A percentile compares a stretch with the other conserved stretches of the same genome.
These are phyloP conservation scores for Nothomitra cinnamomea DNA, from an alignment of 2,329 filamentous ascomycete species.

Conservation along the genomic window DNA sequence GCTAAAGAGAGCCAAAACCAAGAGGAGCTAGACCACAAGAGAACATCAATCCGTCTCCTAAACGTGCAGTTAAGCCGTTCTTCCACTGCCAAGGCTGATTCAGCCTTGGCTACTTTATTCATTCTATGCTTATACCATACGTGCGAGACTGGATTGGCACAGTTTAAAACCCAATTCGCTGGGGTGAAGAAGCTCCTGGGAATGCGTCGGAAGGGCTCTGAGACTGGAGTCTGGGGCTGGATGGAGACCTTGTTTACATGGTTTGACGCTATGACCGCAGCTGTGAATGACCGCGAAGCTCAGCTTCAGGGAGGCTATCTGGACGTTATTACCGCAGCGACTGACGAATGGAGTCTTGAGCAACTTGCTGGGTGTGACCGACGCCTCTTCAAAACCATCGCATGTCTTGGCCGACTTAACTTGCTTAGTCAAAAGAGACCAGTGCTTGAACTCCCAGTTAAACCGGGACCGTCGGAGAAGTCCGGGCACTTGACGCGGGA, in stretches of 20 bases:
- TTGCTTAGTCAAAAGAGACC: conserved; percentile 47
- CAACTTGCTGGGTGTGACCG: conserved; percentile 80
- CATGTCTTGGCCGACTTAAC: conserved; percentile 69
- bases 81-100: conserved; percentile 61
- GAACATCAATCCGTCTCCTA: conserved; percentile 64
- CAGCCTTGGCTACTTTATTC: conserved; percentile 71
- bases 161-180: conserved; percentile 84
- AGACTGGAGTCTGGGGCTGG: conserved; percentile 59
- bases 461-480: conserved; percentile 29
- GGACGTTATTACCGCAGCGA: conserved; percentile 40
- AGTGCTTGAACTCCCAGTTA: conserved; percentile 14
- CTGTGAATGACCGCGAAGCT: conserved; percentile 79
- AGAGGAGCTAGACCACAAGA: conserved; percentile 71
- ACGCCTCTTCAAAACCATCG: conserved; percentile 70
- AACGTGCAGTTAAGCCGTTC: conserved; percentile 73
- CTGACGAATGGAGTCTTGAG: conserved; percentile 58
- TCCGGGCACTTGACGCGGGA: conserved; percentile 25
- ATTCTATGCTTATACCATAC: conserved; percentile 85
- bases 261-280: conserved; percentile 84
- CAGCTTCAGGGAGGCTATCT: conserved; percentile 50
- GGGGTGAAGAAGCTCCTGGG: conserved; percentile 81
- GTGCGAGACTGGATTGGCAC: conserved; percentile 81
- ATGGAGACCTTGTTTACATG: conserved; percentile 88
- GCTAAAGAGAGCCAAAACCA: conserved; percentile 43
- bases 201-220: conserved; percentile 47